Conservation (phyloP, 2,329 filamentous ascomycete species). For the Bipolaris sorokiniana region DNA sequence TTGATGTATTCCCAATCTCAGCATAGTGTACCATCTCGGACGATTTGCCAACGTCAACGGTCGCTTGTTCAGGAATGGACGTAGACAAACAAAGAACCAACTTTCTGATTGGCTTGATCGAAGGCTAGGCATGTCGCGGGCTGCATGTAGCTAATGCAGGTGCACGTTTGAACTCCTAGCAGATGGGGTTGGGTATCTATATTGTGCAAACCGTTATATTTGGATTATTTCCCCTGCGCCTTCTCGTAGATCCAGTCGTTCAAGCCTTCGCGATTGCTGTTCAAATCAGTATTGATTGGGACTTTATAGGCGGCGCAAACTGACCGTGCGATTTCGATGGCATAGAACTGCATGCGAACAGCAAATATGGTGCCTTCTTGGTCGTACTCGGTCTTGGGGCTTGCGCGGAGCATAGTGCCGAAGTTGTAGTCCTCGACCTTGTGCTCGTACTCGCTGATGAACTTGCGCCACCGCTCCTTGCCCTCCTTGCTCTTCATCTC, state of each 20-base stretch:
- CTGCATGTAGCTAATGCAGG: conserved; percentile 11
- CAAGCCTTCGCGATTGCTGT: conserved; percentile 79
- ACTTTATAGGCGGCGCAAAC: conserved; percentile 24
- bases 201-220: not conserved
- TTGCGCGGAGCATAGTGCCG: conserved; percentile 86
- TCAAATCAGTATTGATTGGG: conserved; percentile 23
- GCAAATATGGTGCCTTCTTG: conserved; percentile 90
- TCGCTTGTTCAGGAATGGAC: conserved; percentile 1
- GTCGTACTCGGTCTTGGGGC: conserved; percentile 81
- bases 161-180: not conserved
- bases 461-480: conserved; percentile 93
- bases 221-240: conserved; percentile 58
- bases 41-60: not conserved
- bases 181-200: not conserved
- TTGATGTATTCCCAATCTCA: not conserved
- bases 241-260: conserved; percentile 98
- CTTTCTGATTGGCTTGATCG: conserved; percentile 1
- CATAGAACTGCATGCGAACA: conserved; percentile 84
- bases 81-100: conserved; percentile 9
- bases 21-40: not conserved
- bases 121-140: conserved; percentile 8
- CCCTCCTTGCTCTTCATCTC: conserved; percentile 97
- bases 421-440: conserved; percentile 98
- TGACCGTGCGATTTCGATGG: conserved; percentile 74
- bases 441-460: conserved; percentile 93